Conservation (phyloP, 768 basidiomycete genomes). For the Termitomyces sp. region DNA sequence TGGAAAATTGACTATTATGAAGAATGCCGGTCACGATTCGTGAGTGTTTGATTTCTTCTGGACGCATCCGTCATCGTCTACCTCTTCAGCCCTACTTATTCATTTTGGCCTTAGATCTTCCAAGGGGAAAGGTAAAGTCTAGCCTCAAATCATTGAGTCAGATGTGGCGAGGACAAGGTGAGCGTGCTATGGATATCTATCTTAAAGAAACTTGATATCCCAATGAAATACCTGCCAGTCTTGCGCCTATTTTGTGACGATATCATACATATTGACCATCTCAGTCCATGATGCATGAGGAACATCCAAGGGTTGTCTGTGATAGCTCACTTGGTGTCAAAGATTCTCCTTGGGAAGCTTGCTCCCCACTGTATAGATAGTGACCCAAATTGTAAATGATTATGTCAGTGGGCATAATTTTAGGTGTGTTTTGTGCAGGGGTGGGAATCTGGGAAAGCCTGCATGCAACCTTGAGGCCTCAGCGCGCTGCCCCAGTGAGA, state of each 20-base stretch:
- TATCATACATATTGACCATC: too few species aligned
- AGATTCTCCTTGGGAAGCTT: too few species aligned
- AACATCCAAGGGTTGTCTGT: too few species aligned
- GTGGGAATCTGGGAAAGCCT: too few species aligned
- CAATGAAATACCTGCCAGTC: background rate
- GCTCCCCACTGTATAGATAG: too few species aligned
- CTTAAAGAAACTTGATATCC: background rate
- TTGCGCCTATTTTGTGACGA: background rate
- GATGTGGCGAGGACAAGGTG: background rate
- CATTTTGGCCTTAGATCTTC: slow-evolving; percentile 7
- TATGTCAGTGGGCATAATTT: too few species aligned
- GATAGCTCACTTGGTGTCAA: too few species aligned
- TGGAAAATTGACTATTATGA: slow-evolving; percentile 93
- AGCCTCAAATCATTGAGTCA: background rate
- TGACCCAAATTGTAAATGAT: too few species aligned
- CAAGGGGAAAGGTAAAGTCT: slow-evolving; percentile 17
- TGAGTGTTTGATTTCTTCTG: slow-evolving; percentile 18
- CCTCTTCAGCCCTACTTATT: background rate
- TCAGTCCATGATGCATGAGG: too few species aligned
- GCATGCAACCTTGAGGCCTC: too few species aligned
- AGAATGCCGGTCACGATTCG: slow-evolving; percentile 48
- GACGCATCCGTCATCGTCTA: background rate
- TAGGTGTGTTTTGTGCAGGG: too few species aligned
- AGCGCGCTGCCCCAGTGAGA: too few species aligned
- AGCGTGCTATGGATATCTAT: background rate